Evolutionary conservation across 176 grass and related monocot species (phyloP).

Genomic region (Carex scoparia): DNA sequence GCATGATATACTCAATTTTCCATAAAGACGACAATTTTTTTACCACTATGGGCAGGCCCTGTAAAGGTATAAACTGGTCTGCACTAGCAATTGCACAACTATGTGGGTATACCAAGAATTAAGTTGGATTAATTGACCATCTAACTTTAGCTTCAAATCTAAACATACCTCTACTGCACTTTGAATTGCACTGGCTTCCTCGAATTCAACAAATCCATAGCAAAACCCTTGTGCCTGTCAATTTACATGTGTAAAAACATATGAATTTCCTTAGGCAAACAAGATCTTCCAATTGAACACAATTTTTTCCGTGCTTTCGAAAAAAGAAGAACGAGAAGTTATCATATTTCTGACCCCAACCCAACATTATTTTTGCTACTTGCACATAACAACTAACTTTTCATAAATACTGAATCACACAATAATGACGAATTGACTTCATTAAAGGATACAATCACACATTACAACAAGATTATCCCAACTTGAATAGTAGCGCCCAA

Average conservation of each 20-base stretch:
- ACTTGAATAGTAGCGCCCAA: not conserved
- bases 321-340: not conserved
- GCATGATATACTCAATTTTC: not conserved
- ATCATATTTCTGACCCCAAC: not conserved
- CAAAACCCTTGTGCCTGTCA: conserved; percentile 89
- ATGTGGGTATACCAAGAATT: not conserved
- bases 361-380: not conserved
- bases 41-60: not conserved
- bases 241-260: conserved; percentile 10
- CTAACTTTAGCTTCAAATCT: not conserved
- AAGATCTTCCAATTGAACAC: not conserved
- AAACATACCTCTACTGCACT: conserved; percentile 67
- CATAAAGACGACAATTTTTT: not conserved
- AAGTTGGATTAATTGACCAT: not conserved
- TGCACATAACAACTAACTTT: not conserved
- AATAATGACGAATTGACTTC: not conserved
- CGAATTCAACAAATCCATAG: conserved; percentile 93
- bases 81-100: not conserved
- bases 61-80: not conserved
- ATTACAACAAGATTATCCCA: not conserved
- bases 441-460: not conserved
- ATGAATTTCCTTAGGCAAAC: not conserved
- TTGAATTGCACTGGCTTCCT: conserved; percentile 73
- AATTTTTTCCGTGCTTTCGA: not conserved
- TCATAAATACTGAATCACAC: not conserved